Conservation (phyloP, 805 yeast genomes). For the Starmerella asiatica region DNA sequence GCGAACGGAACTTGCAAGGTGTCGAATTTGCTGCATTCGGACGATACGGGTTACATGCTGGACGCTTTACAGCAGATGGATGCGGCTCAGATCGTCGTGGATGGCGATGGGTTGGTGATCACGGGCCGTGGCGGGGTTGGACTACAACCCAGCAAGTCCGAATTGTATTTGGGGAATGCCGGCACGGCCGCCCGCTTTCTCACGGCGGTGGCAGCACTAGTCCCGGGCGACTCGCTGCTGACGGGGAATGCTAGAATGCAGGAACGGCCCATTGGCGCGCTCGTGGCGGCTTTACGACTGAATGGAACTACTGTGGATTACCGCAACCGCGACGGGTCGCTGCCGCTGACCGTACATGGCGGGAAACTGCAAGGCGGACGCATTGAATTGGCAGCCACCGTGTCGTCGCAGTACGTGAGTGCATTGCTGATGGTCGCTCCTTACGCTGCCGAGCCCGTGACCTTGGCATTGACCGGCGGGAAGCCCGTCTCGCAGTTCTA, state of each 20-base stretch:
- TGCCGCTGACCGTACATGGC: slow-evolving; percentile 52
- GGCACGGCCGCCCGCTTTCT: slow-evolving; percentile 96
- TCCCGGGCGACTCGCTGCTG: slow-evolving; percentile 39
- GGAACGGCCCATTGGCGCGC: slow-evolving; percentile 91
- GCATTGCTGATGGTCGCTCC: slow-evolving; percentile 97
- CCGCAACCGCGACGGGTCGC: slow-evolving; percentile 60
- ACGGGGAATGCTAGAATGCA: slow-evolving; percentile 97
- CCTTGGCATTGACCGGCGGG: slow-evolving; percentile 82
- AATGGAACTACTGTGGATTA: slow-evolving; percentile 72
- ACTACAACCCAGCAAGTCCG: slow-evolving; percentile 36
- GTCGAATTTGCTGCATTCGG: slow-evolving; percentile 82
- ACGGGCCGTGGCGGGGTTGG: slow-evolving; percentile 72
- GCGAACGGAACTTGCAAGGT: slow-evolving; percentile 75
- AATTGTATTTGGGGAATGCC: slow-evolving; percentile 85
- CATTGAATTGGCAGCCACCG: slow-evolving; percentile 87
- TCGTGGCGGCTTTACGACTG: slow-evolving; percentile 73
- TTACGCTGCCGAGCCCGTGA: slow-evolving; percentile 77
- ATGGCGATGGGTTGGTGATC: slow-evolving; percentile 73
- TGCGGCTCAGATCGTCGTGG: slow-evolving; percentile 69
- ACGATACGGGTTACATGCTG: slow-evolving; percentile 91
- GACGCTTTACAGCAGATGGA: slow-evolving; percentile 65
- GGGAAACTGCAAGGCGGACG: slow-evolving; percentile 73
- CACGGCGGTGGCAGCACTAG: slow-evolving; percentile 64
- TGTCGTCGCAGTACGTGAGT: slow-evolving; percentile 94
- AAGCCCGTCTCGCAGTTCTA: slow-evolving; percentile 92